phyloP scores from a whole-genome alignment of 108 stramenopile species.

The Cyclostephanos tholiformis region DNA sequence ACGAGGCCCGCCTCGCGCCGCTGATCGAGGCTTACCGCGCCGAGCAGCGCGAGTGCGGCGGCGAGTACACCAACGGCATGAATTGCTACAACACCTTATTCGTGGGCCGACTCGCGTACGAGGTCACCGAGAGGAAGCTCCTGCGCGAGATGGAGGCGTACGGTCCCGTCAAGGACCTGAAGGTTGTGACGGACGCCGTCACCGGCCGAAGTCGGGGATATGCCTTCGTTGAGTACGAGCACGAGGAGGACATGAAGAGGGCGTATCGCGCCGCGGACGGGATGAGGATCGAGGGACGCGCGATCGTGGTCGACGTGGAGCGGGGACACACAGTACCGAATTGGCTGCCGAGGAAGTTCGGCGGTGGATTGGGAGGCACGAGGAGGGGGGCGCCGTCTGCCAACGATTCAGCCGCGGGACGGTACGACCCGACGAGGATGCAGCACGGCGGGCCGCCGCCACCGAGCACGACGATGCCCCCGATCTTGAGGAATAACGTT shows the following conservation, averaged over 20 bases:
- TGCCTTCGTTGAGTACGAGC: constrained; percentile 95
- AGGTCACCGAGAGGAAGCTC: constrained; percentile 94
- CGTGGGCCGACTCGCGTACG: constrained; percentile 92
- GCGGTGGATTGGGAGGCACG: constrained; percentile 91
- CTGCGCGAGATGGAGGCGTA: constrained; percentile 91
- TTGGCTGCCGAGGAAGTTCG: constrained; percentile 89
- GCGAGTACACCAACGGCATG: constrained; percentile 80
- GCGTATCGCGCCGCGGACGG: constrained; percentile 92
- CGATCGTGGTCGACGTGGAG: constrained; percentile 95
- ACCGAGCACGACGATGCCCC: constrained; percentile 18
- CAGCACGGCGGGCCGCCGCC: constrained; percentile 36
- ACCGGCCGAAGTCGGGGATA: constrained; percentile 74
- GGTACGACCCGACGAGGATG: constrained; percentile 62
- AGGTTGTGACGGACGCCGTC: constrained; percentile 64
- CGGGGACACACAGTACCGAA: constrained; percentile 96
- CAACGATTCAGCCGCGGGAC: constrained; percentile 62
- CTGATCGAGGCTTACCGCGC: constrained; percentile 68
- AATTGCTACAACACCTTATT: constrained; percentile 96
- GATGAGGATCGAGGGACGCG: constrained; percentile 88
- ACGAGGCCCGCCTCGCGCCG: constrained; percentile 51
- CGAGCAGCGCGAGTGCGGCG: constrained; percentile 62
- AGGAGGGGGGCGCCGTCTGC: constrained; percentile 71
- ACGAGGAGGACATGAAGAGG: constrained; percentile 87
- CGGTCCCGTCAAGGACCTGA: constrained; percentile 89
- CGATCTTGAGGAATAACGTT: no score